phyloP scores from a whole-genome alignment of 257 asterid species.

The Solanum dulcamara region DNA sequence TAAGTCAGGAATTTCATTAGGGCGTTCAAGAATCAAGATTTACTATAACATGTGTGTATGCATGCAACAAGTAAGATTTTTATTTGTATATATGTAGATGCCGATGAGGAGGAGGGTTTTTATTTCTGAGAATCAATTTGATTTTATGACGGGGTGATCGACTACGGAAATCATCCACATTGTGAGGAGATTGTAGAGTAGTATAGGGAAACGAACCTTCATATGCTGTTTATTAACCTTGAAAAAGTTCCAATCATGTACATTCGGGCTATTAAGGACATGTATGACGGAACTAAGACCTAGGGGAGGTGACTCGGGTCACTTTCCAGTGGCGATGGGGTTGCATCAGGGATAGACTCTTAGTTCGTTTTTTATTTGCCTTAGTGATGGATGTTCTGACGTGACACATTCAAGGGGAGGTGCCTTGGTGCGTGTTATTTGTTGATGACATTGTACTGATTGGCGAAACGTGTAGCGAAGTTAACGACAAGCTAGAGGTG shows the following conservation, averaged over 20 bases:
- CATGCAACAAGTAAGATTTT: background rate
- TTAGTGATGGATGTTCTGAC: background rate
- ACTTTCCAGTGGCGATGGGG: background rate
- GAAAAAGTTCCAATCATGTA: background rate
- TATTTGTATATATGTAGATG: background rate
- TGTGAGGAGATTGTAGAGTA: background rate
- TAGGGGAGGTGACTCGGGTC: background rate
- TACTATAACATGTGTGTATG: background rate
- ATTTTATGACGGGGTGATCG: background rate
- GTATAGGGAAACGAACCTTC: background rate
- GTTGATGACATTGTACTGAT: background rate
- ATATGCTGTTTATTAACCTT: background rate
- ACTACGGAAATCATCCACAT: background rate
- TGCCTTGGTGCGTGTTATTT: background rate
- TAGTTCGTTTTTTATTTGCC: background rate
- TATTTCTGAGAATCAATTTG: background rate
- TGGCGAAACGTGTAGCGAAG: background rate
- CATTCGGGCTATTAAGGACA: background rate
- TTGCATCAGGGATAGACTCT: background rate
- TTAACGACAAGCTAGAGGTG: background rate
- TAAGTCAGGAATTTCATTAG: background rate
- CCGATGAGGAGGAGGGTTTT: background rate
- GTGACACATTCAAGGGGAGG: background rate
- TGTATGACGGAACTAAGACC: background rate
- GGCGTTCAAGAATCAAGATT: background rate